Base-by-base conservation (phyloP, 768 basidiomycete genomes). In the Rhizopogon salebrosus region DNA sequence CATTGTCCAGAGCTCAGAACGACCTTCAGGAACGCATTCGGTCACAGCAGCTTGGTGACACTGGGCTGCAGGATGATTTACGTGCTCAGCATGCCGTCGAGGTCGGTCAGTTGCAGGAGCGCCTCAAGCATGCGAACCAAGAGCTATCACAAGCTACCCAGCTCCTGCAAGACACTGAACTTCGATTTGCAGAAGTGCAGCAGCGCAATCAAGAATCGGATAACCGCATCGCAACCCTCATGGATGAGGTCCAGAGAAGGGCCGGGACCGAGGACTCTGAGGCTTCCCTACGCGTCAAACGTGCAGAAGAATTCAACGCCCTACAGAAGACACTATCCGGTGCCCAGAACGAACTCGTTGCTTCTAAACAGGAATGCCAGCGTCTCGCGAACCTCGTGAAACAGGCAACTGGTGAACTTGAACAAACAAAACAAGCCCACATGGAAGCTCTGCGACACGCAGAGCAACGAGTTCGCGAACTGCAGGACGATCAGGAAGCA, bases 71-170 rank as follows among this genome's bases (percentile, higher is more conserved):
- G 6, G 49, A 48, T 35, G 35, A 34, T 37, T 37, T 56, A n/a
- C 45, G 63, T 48, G 62, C 69, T 34, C 62, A 67, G 49, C 74
- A 77, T 41, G 60, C 69, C 4, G 64, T 69, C 46, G 72, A 74
- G 31, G 54, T 78, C 51, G 65, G 62, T 6, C 60, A 60, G 20
- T 52, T 80, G 22, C 71, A 71, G 46, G 58, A 60, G 16, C 75
- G 63, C 36, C 65, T 80, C n/a, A 60, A 64, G 8, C 64, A 71
- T 27, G 68, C 62, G 27, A 64, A 63, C 37, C 62, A 60, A 41
- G 64, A 73, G 18, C 54, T 80, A 27, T 64, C 69, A 36, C 64
- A 70, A 31, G 62, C 74, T 10, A 69, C 65, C 53, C 63, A 63
- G 13, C 62, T 64, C 7, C 63, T 72, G 38, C 60, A 66, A 29